Base-by-base conservation (phyloP, 1,284 basidiomycete species). In the Rhodotorula sp. region DNA sequence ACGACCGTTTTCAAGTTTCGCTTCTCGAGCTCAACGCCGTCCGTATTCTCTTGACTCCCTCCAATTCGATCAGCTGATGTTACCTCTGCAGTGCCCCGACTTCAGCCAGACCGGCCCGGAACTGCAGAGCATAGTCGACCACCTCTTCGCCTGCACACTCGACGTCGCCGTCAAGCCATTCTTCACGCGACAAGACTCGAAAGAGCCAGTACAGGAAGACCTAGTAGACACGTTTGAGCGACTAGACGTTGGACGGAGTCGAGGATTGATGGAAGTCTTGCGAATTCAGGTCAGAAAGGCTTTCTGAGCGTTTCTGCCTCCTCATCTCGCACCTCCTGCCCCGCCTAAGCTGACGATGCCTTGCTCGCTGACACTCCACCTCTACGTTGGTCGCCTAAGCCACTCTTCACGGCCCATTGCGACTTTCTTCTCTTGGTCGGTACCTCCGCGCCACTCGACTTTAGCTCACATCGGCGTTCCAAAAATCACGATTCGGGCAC, bases 11-110 rank as follows among this genome's bases (percentile, higher is more conserved):
- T 67, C 84, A 86, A 72, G 88, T 92, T 4, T 88, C 89, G 68
- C 82, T 98, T 6, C 84, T 98, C 37, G 95, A 98, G 79, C 85
- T 96, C 77, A 98, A 98, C 79, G 89, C 94, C 3, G 76, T 76
- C 34, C 54, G 73, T 68, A 22, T 20, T 16, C 7, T 11, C 6
- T 10, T 47, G n/a, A 31, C 50, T 28, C 24, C 22, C 16, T 24
- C 26, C 22, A 22, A 10, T 34, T 34, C 34, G 34, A 34, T 34
- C 7, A 28, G 22, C 22, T 31, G 34, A 18, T 11, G 24, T 13
- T 22, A 4, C 55, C 30, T 40, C 63, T 2, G 54, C 53, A 72
- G 28, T 94, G 96, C 75, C 95, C 95, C 4, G 95, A 97, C 64
- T 97, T 98, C 74, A 91, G 94, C 76, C 86, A 97, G 72, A 94